Evolutionary conservation across 805 yeast genomes (phyloP), one percentile per base, ranked within the genome.

Genomic region (Candida hungchunana): DNA sequence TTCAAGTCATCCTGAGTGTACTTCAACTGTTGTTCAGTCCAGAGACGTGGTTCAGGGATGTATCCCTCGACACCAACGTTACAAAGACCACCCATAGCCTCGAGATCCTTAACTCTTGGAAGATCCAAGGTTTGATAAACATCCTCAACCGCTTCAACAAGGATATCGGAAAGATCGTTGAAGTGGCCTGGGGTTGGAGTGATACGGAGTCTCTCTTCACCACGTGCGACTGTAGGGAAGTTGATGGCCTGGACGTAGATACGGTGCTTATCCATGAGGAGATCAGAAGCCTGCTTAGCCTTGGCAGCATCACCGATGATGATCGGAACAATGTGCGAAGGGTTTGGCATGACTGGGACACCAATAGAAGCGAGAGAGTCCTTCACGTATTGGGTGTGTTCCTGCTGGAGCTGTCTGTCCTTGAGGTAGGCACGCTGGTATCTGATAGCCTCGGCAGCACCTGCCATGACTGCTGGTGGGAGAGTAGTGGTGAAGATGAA

Each of bases 141-240:
- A 31, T 75, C 73, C 50, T 87, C 95, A 32, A 93, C 69, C 10
- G 97, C 87, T 9, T 66, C 75, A 36, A 93, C 71, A 50, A 93
- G 73, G 47, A 77, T 71, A 58, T 88, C 86, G 35, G 90, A 73
- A 32, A 86, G 69, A 39, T 80, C 84, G 40, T 77, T 71, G 14
- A 78, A 75, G 60, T 93, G 99, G 36, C 96, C 97, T 24, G 99
- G 99, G 27, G 98, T 89, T 37, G 99, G 97, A n/a, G 99, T 93
- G 57, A 93, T 79, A 66, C 99, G 80, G 54, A 93, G 76, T 60
- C 98, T 80, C 67, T 93, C 99, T 47, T 88, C 82, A 42, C 98
- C 98, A 49, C 83, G 79, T 14, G 96, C 82, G 42, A 93, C 98
- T 17, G 98, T 93, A 43, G 99, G 99, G 78, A 82, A 93, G 68